These are phyloP conservation scores for Mycena chlorophos DNA, from an alignment of 768 basidiomycete species.

Conservation along the genomic window DNA sequence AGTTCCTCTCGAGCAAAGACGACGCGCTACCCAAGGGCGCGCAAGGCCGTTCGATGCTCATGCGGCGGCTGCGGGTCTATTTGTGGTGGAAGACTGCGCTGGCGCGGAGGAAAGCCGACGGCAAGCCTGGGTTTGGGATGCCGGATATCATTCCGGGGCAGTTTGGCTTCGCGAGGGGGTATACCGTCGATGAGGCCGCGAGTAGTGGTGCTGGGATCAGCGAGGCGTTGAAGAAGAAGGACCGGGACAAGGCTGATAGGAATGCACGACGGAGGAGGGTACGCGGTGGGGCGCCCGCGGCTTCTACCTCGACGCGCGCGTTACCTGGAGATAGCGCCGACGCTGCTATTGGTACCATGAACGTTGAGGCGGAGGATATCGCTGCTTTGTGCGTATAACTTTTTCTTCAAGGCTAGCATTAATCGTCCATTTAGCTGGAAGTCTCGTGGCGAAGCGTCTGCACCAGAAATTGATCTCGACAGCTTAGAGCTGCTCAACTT, in stretches of 20 bases:
- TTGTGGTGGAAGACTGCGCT: conserved; percentile 79
- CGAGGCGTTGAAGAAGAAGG: conserved; percentile 79
- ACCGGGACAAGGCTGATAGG: conserved; percentile 59
- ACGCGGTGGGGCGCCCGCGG: conserved; percentile 65
- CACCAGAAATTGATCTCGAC: conserved; percentile 25
- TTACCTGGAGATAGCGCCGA: conserved; percentile 11
- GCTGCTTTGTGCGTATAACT: conserved; percentile 59
- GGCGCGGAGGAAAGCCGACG: conserved; percentile 38
- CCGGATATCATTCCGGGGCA: conserved; percentile 24
- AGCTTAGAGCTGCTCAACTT: conserved; percentile 37
- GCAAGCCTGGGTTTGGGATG: conserved; percentile 28
- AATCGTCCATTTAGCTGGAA: background rate
- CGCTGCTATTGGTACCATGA: conserved; percentile 35
- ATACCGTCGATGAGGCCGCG: conserved; percentile 31
- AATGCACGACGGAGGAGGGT: conserved; percentile 68
- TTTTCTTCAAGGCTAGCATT: background rate
- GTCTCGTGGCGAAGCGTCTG: conserved; percentile 15
- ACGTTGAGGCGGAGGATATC: conserved; percentile 53
- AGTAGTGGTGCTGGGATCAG: conserved; percentile 39
- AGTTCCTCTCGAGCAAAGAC: conserved; percentile 75
- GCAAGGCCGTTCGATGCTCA: conserved; percentile 78
- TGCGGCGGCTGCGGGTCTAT: conserved; percentile 67
- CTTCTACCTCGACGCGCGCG: conserved; percentile 21
- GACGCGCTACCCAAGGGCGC: conserved; percentile 54
- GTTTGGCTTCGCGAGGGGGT: conserved; percentile 19